Evolutionary conservation across 2,329 filamentous ascomycete genomes (phyloP).

Genomic region (Ascochyta lentis): DNA sequence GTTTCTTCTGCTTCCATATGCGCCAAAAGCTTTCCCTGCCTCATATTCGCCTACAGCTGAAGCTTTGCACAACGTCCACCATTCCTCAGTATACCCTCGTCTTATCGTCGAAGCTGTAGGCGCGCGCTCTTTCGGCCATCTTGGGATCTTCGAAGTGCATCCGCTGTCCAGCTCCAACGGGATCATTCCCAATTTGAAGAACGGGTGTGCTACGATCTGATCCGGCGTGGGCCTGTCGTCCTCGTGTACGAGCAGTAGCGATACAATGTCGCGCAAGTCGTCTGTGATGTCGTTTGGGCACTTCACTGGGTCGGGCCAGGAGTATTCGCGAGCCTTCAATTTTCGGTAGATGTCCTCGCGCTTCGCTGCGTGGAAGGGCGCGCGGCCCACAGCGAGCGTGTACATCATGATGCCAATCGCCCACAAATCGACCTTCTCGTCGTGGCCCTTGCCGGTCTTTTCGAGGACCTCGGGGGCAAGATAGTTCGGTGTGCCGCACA

Average conservation of each 20-base stretch:
- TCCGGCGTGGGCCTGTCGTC: conserved; percentile 78
- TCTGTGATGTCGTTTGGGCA: conserved; percentile 74
- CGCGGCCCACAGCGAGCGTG: conserved; percentile 94
- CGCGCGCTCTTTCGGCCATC: conserved; percentile 54
- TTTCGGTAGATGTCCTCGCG: conserved; percentile 82
- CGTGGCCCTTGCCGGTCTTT: conserved; percentile 92
- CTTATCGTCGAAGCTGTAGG: conserved; percentile 53
- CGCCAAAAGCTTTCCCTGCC: conserved; percentile 54
- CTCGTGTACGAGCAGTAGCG: conserved; percentile 76
- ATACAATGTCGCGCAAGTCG: conserved; percentile 79
- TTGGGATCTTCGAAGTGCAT: conserved; percentile 55
- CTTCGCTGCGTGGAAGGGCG: conserved; percentile 92
- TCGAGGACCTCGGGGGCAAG: conserved; percentile 96
- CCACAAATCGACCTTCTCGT: conserved; percentile 98
- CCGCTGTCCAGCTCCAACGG: conserved; percentile 60
- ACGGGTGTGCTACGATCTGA: conserved; percentile 77
- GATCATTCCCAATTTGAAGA: conserved; percentile 79
- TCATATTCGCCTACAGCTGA: conserved; percentile 59
- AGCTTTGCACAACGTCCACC: conserved; percentile 58
- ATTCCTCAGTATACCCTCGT: conserved; percentile 59
- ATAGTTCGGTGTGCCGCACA: conserved; percentile 98
- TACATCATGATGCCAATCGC: conserved; percentile 98
- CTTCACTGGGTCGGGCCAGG: conserved; percentile 74
- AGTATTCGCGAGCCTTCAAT: conserved; percentile 74
- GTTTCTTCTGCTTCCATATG: conserved; percentile 55